Percentiles rank a stretch among this genome's conserved stretches.
Conservation (phyloP, 768 basidiomycete genomes). For the Trametes villosa region DNA sequence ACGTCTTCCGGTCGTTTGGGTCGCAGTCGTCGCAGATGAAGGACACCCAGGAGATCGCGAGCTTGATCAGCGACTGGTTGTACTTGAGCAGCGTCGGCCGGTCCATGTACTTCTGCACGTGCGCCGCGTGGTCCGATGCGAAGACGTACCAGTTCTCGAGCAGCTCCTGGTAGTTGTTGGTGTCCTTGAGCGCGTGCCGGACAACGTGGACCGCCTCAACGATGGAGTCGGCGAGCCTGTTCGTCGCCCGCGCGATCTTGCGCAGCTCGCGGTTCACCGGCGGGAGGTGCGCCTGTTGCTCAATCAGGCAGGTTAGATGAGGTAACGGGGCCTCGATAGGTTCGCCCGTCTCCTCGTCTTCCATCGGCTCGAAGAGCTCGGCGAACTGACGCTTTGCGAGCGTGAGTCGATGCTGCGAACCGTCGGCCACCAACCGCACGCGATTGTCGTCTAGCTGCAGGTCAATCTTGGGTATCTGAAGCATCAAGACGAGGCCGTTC, state of each 20-base stretch:
- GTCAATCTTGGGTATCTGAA: conserved; percentile 77
- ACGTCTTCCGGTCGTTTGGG: conserved; percentile 92
- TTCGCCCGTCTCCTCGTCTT: conserved; percentile 61
- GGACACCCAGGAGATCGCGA: conserved; percentile 97
- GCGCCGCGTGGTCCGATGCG: conserved; percentile 94
- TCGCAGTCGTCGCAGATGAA: conserved; percentile 99
- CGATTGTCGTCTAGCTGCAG: conserved; percentile 75
- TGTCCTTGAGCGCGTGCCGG: conserved; percentile 62
- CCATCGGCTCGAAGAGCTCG: conserved; percentile 61
- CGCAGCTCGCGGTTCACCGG: conserved; percentile 86
- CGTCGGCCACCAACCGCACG: conserved; percentile 92
- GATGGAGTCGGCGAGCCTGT: conserved; percentile 89
- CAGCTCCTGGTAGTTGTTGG: conserved; percentile 77
- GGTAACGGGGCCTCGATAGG: conserved; percentile 46
- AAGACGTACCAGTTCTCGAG: conserved; percentile 95
- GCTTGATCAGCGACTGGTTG: conserved; percentile 79
- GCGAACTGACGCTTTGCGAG: conserved; percentile 78
- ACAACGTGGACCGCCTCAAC: conserved; percentile 92
- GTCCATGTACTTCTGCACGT: conserved; percentile 90
- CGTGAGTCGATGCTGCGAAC: conserved; percentile 74
- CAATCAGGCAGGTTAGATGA: conserved; percentile 57
- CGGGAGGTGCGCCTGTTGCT: conserved; percentile 91
- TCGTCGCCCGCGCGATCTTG: conserved; percentile 89
- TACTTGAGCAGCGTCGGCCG: conserved; percentile 70
- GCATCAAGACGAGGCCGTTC: conserved; percentile 85